Base-by-base conservation (phyloP, 805 yeast genomes). In the Hanseniaspora occidentalis region DNA sequence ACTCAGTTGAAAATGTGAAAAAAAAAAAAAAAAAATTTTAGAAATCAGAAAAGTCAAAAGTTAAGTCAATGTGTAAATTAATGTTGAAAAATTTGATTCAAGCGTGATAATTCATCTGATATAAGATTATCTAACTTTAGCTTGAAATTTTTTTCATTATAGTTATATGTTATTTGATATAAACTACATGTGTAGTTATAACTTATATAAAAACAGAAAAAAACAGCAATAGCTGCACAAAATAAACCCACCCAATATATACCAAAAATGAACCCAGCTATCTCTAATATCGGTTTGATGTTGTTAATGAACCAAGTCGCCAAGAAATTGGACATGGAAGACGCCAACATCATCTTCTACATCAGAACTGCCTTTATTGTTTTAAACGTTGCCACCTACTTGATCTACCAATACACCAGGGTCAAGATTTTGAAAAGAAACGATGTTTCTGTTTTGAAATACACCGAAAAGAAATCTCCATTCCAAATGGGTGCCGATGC, bases 221-320 rank as follows among this genome's bases (percentile, higher is more conserved):
- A 7, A 16, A 17, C 14, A 23, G n/a, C n/a, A n/a, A n/a, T n/a
- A n/a, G n/a, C n/a, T n/a, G n/a, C n/a, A 23, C 17, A 33, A 17
- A 17, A 19, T 34, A 29, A 16, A 18, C 38, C 35, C n/a, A 36
- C 31, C 13, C 38, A 36, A 26, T 37, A 14, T 6, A 19, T 49
- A 37, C 23, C 49, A 40, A 50, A 31, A 44, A 81, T 89, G 92
- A 85, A 84, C 61, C 92, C 97, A 35, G 94, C 94, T 50, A 66
- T 88, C 50, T 65, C 85, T 49, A 88, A 89, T 68, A 64, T 92
- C 52, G 83, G 71, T 53, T 67, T 92, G 73, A 89, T 88, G 96
- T 78, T 88, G 58, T 82, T 76, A 70, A 84, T 85, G 84, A 89
- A 88, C 95, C 96, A 86, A 65, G 82, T 86, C 48, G 77, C 96